A percentile compares a stretch with the other conserved stretches of the same genome.
These are phyloP conservation scores for Asparagopsis taxiformis DNA, from an alignment of 31 red algal genomes.

Conservation along the genomic window DNA sequence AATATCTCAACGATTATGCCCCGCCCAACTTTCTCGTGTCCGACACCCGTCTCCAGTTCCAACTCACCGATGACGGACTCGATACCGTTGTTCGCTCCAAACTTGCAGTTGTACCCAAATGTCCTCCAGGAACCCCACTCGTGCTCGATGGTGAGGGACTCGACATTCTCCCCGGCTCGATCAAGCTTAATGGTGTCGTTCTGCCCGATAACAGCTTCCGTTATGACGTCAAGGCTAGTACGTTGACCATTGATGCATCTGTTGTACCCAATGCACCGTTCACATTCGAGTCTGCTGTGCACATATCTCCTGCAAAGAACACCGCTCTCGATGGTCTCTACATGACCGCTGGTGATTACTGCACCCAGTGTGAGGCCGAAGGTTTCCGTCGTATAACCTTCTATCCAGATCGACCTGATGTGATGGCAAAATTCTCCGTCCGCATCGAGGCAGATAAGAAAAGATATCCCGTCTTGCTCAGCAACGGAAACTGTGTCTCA, in stretches of 20 bases:
- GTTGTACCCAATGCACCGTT: constrained; percentile 32
- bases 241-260: constrained; percentile 22
- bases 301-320: too few relatives aligned
- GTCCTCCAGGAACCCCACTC: constrained; percentile 27
- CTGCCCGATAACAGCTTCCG: constrained; percentile 27
- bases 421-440: too few relatives aligned
- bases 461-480: too few relatives aligned
- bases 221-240: constrained; percentile 11
- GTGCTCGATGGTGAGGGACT: constrained; percentile 76
- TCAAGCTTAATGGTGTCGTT: constrained; percentile 63
- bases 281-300: too few relatives aligned
- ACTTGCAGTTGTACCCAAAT: constrained; percentile 54
- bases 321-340: too few relatives aligned
- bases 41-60: constrained; percentile 63
- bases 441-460: too few relatives aligned
- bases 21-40: constrained; percentile 77
- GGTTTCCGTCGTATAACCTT: too few relatives aligned
- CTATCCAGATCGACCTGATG: too few relatives aligned
- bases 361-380: too few relatives aligned
- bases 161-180: constrained; percentile 41
- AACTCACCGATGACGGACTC: constrained; percentile 71
- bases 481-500: too few relatives aligned
- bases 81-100: constrained; percentile 59
- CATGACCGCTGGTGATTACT: too few relatives aligned
- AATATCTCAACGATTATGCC: constrained; percentile 74